These are phyloP conservation scores for Kalmusia sp. DNA, from an alignment of 2,329 filamentous ascomycete genomes.

Conservation along the genomic window DNA sequence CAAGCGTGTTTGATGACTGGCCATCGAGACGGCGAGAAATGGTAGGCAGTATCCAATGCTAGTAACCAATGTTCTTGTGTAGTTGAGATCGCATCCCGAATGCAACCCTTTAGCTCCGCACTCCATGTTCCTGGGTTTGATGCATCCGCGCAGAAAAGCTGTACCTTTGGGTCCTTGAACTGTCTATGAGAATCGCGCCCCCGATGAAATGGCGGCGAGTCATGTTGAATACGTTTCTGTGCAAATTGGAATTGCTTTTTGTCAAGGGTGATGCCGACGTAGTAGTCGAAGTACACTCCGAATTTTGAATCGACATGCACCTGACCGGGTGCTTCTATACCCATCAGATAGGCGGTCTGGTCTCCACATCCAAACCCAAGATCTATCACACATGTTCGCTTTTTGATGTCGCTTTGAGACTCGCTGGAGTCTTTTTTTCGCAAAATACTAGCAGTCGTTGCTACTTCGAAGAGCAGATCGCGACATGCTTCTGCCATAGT, in stretches of 20 bases:
- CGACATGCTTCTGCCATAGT: slow-evolving; percentile 56
- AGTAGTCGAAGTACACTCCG: slow-evolving; percentile 35
- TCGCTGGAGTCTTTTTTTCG: slow-evolving; percentile 7
- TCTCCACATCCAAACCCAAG: slow-evolving; percentile 67
- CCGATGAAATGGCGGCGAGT: background rate
- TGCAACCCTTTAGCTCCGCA: slow-evolving; percentile 24
- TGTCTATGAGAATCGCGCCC: background rate
- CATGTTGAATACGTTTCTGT: slow-evolving; percentile 14
- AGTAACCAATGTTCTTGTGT: slow-evolving; percentile 57
- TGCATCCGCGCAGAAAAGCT: slow-evolving; percentile 59
- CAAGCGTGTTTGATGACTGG: slow-evolving; percentile 55
- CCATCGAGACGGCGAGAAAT: slow-evolving; percentile 61
- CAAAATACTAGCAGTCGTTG: slow-evolving; percentile 52
- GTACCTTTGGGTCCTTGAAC: background rate
- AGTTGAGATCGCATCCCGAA: slow-evolving; percentile 6
- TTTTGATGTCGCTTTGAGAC: background rate
- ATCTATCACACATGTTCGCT: slow-evolving; percentile 52
- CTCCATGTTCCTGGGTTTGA: slow-evolving; percentile 56
- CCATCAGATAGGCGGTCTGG: slow-evolving; percentile 58
- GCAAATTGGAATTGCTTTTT: slow-evolving; percentile 53
- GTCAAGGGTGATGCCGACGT: slow-evolving; percentile 63
- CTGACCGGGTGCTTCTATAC: slow-evolving; percentile 14
- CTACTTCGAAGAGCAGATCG: slow-evolving; percentile 57
- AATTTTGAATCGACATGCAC: background rate
- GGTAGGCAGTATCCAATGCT: slow-evolving; percentile 64